A percentile compares a stretch with the other conserved stretches of the same genome.
Conservation (phyloP, 2,329 filamentous ascomycete genomes). For the Whalleya microplaca region DNA sequence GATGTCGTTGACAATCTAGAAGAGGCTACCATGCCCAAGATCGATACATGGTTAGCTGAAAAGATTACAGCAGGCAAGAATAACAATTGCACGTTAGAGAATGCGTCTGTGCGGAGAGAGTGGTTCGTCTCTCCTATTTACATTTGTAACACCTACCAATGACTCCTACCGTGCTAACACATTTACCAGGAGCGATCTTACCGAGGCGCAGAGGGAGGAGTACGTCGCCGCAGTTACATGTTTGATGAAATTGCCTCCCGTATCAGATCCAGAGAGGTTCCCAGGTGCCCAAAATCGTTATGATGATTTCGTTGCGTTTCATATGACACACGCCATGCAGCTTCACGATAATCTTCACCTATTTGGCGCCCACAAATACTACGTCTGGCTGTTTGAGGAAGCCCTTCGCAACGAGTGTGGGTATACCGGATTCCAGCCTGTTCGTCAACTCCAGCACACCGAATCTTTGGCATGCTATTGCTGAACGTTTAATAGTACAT, state of each 20-base stretch:
- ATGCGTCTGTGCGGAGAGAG: constrained; percentile 32
- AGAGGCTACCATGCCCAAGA: constrained; percentile 34
- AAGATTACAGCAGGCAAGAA: constrained; percentile 30
- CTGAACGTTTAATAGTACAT: constrained; percentile 43
- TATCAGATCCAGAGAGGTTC: constrained; percentile 27
- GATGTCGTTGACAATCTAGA: constrained; percentile 37
- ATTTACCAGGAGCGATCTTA: constrained; percentile 35
- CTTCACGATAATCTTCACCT: constrained; percentile 34
- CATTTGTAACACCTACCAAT: not conserved
- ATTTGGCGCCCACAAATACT: constrained; percentile 38
- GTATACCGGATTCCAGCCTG: constrained; percentile 39
- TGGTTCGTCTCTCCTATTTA: constrained; percentile 27
- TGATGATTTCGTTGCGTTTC: constrained; percentile 36
- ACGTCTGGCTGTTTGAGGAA: constrained; percentile 37
- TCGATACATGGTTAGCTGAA: constrained; percentile 30
- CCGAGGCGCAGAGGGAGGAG: constrained; percentile 31
- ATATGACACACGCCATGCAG: constrained; percentile 36
- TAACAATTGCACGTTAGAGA: constrained; percentile 36
- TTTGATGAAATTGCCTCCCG: constrained; percentile 34
- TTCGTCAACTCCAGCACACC: constrained; percentile 13
- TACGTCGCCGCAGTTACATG: constrained; percentile 36
- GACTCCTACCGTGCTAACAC: constrained; percentile 2
- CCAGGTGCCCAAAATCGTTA: constrained; percentile 37
- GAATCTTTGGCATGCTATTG: not conserved
- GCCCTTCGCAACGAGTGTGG: constrained; percentile 40